Percentiles rank a stretch among this genome's conserved stretches.
phyloP scores from a whole-genome alignment of 2,329 filamentous ascomycete genomes.

The Tolypocladium paradoxum region DNA sequence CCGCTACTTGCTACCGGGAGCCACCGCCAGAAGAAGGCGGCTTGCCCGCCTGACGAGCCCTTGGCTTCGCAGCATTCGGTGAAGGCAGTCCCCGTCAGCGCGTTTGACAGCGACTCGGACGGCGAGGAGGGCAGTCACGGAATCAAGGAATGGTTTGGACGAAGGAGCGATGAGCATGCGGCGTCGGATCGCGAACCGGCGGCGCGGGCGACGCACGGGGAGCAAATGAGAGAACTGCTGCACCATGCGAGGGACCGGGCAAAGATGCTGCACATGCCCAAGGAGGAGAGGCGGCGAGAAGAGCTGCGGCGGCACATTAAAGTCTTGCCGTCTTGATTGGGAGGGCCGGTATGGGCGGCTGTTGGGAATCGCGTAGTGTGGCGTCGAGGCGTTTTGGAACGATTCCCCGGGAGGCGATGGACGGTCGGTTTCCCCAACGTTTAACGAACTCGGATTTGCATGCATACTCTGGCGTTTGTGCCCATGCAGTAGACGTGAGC shows the following conservation, averaged over 20 bases:
- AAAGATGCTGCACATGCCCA: constrained; percentile 9
- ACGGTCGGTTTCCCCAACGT: background rate
- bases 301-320: constrained; percentile 25
- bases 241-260: constrained; percentile 12
- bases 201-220: background rate
- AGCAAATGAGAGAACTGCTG: constrained; percentile 7
- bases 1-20: background rate
- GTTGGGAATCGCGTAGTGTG: too few species aligned
- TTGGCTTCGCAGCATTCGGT: background rate
- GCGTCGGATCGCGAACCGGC: background rate
- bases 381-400: background rate
- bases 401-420: background rate
- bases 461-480: background rate
- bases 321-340: constrained; percentile 11
- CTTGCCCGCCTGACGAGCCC: background rate
- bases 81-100: constrained; percentile 12
- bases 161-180: background rate
- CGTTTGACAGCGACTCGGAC: constrained; percentile 21
- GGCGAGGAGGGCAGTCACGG: constrained; percentile 13
- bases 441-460: background rate
- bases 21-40: background rate
- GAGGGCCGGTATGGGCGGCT: too few species aligned
- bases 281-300: constrained; percentile 22
- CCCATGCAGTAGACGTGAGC: background rate
- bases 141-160: constrained; percentile 7